Conservation (phyloP, 2,329 filamentous ascomycete genomes). For the Pezicula neosporulosa region DNA sequence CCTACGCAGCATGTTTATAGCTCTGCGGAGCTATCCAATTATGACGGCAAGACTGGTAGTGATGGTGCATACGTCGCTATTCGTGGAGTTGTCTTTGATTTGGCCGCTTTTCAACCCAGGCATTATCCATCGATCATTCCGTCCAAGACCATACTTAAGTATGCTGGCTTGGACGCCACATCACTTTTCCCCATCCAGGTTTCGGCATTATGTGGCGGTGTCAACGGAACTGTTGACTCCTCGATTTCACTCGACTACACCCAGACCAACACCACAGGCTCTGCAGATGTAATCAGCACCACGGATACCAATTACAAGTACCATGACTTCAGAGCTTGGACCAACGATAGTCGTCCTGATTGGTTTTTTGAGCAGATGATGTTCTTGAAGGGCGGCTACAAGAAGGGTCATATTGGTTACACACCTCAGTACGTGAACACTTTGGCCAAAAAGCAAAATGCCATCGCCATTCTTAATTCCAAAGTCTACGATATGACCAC, state of each 20-base stretch:
- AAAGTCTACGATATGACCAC: constrained; percentile 87
- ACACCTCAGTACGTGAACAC: constrained; percentile 72
- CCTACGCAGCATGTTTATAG: constrained; percentile 89
- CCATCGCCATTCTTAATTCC: constrained; percentile 74
- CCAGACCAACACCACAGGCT: constrained; percentile 69
- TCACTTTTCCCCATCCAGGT: constrained; percentile 91
- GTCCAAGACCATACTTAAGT: constrained; percentile 64
- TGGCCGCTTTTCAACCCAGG: constrained; percentile 65
- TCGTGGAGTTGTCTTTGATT: constrained; percentile 84
- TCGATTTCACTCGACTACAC: constrained; percentile 84
- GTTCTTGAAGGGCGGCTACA: constrained; percentile 72
- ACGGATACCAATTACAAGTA: constrained; percentile 74
- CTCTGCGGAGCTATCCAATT: constrained; percentile 66
- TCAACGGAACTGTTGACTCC: constrained; percentile 58
- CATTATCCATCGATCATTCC: constrained; percentile 72
- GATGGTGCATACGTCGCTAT: constrained; percentile 70
- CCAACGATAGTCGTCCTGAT: constrained; percentile 77
- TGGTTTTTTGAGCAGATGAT: constrained; percentile 93
- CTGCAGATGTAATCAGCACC: constrained; percentile 59
- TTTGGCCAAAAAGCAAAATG: constrained; percentile 57
- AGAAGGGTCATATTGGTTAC: constrained; percentile 85
- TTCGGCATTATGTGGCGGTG: constrained; percentile 82
- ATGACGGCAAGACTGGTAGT: constrained; percentile 66
- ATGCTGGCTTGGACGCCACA: constrained; percentile 85
- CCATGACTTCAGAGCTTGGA: constrained; percentile 88